Evolutionary conservation across 2,329 filamentous ascomycete genomes (phyloP).

Genomic region (Mycosphaerella sp.): DNA sequence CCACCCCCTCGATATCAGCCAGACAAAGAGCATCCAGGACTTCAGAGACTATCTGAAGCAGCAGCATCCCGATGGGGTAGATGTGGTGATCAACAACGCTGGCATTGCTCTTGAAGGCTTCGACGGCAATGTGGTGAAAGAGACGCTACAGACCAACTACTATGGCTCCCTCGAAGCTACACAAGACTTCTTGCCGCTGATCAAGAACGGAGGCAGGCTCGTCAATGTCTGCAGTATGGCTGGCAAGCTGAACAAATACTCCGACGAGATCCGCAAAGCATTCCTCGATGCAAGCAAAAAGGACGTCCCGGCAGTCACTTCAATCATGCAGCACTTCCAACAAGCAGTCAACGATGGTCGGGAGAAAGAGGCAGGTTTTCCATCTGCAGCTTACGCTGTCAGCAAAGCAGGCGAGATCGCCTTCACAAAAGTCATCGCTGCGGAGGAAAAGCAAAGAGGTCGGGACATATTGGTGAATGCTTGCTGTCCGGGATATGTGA

Average conservation of each 20-base stretch:
- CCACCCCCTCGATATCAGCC: slow-evolving; percentile 45
- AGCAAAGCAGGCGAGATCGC: slow-evolving; percentile 35
- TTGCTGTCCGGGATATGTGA: slow-evolving; percentile 36
- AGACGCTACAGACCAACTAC: slow-evolving; percentile 49
- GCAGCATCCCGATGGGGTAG: slow-evolving; percentile 45
- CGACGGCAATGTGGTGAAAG: slow-evolving; percentile 45
- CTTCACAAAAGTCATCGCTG: slow-evolving; percentile 33
- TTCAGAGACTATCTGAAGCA: slow-evolving; percentile 41
- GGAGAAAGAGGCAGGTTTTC: slow-evolving; percentile 46
- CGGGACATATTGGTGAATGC: slow-evolving; percentile 32
- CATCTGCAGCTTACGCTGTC: slow-evolving; percentile 46
- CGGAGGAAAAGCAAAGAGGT: slow-evolving; percentile 26
- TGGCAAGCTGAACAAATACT: slow-evolving; percentile 46
- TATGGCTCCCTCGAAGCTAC: slow-evolving; percentile 46
- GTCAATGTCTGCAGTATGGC: slow-evolving; percentile 47
- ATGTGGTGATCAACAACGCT: slow-evolving; percentile 52
- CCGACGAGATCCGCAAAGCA: slow-evolving; percentile 37
- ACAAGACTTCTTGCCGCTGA: slow-evolving; percentile 42
- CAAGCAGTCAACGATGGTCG: slow-evolving; percentile 42
- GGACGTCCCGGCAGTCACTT: slow-evolving; percentile 38
- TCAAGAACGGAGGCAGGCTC: slow-evolving; percentile 42
- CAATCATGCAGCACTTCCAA: slow-evolving; percentile 47
- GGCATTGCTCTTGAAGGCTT: slow-evolving; percentile 34
- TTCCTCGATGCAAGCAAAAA: slow-evolving; percentile 36
- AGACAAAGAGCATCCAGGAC: slow-evolving; percentile 40